phyloP scores from a whole-genome alignment of 148 eudicot species.

The Arbutus unedo region DNA sequence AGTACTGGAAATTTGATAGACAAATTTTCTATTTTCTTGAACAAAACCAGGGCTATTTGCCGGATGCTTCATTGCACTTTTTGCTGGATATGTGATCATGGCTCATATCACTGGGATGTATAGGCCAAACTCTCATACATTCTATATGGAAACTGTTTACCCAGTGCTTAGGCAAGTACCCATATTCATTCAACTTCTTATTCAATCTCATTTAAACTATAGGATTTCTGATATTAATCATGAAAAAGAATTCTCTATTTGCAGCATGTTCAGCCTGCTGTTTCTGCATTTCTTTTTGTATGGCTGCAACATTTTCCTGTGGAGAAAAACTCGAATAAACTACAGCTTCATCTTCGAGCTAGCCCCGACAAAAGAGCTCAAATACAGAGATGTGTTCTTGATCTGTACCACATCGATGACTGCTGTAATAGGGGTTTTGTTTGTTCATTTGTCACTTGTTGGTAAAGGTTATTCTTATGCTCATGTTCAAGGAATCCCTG shows the following conservation, averaged over 20 bases:
- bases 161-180: conserved; percentile 82
- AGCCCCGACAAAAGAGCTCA: conserved; percentile 66
- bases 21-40: neutral
- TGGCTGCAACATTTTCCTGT: conserved; percentile 94
- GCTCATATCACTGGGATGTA: conserved; percentile 84
- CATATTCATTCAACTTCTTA: neutral
- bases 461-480: conserved; percentile 62
- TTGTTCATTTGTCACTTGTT: conserved; percentile 61
- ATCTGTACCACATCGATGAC: conserved; percentile 83
- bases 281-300: conserved; percentile 84
- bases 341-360: conserved; percentile 90
- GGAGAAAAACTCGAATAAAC: conserved; percentile 84
- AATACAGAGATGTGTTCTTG: conserved; percentile 89
- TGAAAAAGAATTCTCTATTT: conserved; percentile 12
- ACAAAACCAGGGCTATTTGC: conserved; percentile 60
- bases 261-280: conserved; percentile 88
- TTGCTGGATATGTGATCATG: conserved; percentile 77
- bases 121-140: conserved; percentile 46
- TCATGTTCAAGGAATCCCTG: conserved; percentile 75
- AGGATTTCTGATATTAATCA: neutral
- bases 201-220: conserved; percentile 39
- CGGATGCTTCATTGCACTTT: conserved; percentile 71
- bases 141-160: conserved; percentile 97
- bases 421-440: conserved; percentile 69
- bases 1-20: conserved; percentile 5